Conservation (phyloP, 306 rosid species). For the Prunus armeniaca region DNA sequence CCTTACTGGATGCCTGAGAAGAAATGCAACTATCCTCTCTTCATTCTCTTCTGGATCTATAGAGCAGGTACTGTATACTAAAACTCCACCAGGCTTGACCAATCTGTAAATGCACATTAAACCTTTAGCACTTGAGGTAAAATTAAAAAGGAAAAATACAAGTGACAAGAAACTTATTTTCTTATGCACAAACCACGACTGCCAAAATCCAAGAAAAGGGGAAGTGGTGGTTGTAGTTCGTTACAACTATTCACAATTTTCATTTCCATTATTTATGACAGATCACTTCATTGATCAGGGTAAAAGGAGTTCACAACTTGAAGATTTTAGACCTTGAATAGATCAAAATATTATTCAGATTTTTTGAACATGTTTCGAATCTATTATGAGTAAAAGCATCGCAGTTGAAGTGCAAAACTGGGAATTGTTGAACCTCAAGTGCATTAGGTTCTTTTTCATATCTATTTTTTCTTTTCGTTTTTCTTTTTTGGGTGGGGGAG, state of each 20-base stretch:
- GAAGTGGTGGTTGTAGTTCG: background rate
- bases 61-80: slow-evolving; percentile 86
- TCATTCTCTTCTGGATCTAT: slow-evolving; percentile 91
- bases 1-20: slow-evolving; percentile 74
- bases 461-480: too few species aligned
- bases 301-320: background rate
- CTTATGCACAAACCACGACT: background rate
- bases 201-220: background rate
- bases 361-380: background rate
- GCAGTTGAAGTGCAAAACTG: too few species aligned
- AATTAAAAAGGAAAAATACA: background rate
- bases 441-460: background rate
- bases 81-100: slow-evolving; percentile 77
- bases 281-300: background rate
- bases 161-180: background rate
- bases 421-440: too few species aligned
- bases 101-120: slow-evolving; percentile 50
- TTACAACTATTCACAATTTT: background rate
- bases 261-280: background rate
- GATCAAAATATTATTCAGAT: background rate
- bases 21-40: slow-evolving; percentile 75
- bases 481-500: too few species aligned
- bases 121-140: background rate
- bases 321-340: background rate
- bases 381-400: background rate